Evolutionary conservation across 768 basidiomycete genomes (phyloP).

Genomic region (Rubroboletus pulcherrimus): DNA sequence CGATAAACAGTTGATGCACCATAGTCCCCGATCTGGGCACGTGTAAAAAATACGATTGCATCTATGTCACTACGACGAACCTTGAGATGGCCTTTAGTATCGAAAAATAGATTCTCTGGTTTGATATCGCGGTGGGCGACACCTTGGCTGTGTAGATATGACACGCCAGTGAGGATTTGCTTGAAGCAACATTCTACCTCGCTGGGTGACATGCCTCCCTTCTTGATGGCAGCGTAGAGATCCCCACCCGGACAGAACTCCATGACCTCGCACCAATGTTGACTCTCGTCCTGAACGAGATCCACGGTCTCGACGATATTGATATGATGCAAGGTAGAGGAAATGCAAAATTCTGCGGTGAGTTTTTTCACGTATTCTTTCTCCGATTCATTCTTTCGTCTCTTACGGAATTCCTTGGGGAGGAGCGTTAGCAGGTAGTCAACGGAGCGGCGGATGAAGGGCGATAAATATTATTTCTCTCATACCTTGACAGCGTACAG

Average conservation of each 20-base stretch:
- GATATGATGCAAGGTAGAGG: conserved; percentile 87
- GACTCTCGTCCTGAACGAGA: conserved; percentile 95
- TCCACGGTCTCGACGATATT: conserved; percentile 99
- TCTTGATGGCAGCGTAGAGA: conserved; percentile 98
- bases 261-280: conserved; percentile 99
- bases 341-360: conserved; percentile 98
- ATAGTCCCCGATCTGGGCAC: conserved; percentile 87
- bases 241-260: conserved; percentile 99
- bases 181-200: conserved; percentile 98
- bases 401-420: conserved; percentile 90
- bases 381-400: conserved; percentile 96
- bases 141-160: conserved; percentile 92
- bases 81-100: conserved; percentile 90
- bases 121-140: conserved; percentile 98
- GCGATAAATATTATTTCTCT: neutral
- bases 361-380: conserved; percentile 99
- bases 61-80: conserved; percentile 38
- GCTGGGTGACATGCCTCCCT: conserved; percentile 85
- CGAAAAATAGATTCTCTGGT: conserved; percentile 96
- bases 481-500: conserved; percentile 95
- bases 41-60: conserved; percentile 9
- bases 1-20: conserved; percentile 99
- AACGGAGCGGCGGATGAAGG: neutral
- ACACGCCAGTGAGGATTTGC: conserved; percentile 86
- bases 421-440: neutral